phyloP scores from a whole-genome alignment of 2,329 filamentous ascomycete genomes.

The Fusarium poae region DNA sequence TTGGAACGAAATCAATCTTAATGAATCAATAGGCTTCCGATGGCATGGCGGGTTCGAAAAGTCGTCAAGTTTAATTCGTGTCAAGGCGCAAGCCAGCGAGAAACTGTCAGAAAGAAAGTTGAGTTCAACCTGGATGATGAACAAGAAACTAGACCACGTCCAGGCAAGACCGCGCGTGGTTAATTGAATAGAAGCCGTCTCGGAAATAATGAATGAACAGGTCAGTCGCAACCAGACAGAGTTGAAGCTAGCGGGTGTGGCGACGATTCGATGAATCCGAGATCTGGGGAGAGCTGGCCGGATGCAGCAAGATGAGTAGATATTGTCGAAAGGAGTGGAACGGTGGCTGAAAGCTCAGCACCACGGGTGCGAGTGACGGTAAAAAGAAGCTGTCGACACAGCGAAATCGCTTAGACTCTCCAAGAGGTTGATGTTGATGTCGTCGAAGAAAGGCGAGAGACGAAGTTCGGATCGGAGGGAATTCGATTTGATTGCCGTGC shows the following conservation, averaged over 20 bases:
- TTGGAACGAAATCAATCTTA: conserved; percentile 30
- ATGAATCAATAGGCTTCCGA: conserved; percentile 35
- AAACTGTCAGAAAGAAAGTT: conserved; percentile 12
- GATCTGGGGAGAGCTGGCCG: conserved; percentile 43
- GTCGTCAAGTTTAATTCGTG: conserved; percentile 29
- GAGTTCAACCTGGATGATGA: conserved; percentile 21
- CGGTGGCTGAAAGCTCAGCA: conserved; percentile 46
- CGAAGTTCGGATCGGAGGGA: conserved; percentile 11
- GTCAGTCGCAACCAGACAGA: conserved; percentile 38
- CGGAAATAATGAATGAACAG: conserved; percentile 33
- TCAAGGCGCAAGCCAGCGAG: conserved; percentile 28
- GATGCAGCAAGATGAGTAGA: conserved; percentile 42
- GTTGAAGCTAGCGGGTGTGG: conserved; percentile 38
- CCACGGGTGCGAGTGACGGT: conserved; percentile 46
- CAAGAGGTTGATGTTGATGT: conserved; percentile 13
- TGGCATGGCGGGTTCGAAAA: conserved; percentile 46
- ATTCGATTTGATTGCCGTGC: conserved; percentile 24
- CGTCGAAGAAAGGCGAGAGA: conserved; percentile 23
- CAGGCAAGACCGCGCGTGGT: conserved; percentile 13
- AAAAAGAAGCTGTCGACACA: conserved; percentile 25
- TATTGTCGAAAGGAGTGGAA: conserved; percentile 41
- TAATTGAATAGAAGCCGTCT: conserved; percentile 30
- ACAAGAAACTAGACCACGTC: conserved; percentile 19
- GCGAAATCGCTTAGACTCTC: conserved; percentile 12
- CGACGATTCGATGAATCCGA: conserved; percentile 30